phyloP scores from a whole-genome alignment of 345 rosid species.

The Xanthoceras sorbifolium region DNA sequence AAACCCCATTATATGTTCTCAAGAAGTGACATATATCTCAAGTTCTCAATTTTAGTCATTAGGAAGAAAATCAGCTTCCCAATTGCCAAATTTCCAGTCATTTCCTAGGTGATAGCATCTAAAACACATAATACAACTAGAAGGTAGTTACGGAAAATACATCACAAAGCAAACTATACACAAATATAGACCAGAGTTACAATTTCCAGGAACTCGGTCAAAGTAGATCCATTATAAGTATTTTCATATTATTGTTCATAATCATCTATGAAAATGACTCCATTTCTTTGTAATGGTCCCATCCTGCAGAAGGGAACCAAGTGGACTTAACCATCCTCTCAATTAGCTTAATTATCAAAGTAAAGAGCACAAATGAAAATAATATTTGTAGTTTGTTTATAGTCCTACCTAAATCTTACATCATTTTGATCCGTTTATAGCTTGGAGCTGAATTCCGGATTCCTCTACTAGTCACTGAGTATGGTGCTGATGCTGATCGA shows the following conservation, averaged over 20 bases:
- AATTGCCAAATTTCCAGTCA: not conserved
- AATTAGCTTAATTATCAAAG: slow-evolving; percentile 5
- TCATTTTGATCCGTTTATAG: slow-evolving; percentile 64
- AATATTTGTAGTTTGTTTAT: not conserved
- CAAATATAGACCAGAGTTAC: not conserved
- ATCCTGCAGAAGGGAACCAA: not conserved
- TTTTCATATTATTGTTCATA: not conserved
- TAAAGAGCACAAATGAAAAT: slow-evolving; percentile 7
- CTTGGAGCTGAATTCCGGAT: slow-evolving; percentile 59
- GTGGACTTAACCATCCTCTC: not conserved
- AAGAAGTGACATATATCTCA: not conserved
- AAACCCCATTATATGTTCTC: not conserved
- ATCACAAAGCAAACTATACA: not conserved
- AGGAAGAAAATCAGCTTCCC: not conserved
- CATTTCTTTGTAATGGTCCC: not conserved
- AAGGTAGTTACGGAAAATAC: not conserved
- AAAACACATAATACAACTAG: not conserved
- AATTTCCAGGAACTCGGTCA: not conserved
- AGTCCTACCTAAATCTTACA: slow-evolving; percentile 30
- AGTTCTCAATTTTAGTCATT: not conserved
- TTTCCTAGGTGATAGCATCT: not conserved
- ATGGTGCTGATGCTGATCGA: slow-evolving; percentile 77
- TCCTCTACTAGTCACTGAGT: slow-evolving; percentile 69
- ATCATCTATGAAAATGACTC: not conserved
- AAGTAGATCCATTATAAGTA: not conserved